phyloP scores from a whole-genome alignment of 2,329 filamentous ascomycete genomes.

The Penicillium brevicompactum region DNA sequence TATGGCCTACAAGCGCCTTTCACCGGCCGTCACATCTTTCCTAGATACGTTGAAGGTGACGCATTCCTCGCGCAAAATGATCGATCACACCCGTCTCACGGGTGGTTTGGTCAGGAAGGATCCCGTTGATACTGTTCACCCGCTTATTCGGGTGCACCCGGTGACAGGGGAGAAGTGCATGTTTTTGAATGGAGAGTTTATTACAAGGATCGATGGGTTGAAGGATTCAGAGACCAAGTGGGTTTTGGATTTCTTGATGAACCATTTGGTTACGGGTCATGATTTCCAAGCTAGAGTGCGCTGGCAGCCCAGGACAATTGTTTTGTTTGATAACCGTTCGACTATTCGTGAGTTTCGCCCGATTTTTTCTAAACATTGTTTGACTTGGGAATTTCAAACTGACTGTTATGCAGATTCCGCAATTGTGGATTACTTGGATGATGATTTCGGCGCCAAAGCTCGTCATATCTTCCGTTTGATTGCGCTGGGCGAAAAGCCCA shows the following conservation, averaged over 20 bases:
- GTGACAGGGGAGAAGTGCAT: conserved; percentile 53
- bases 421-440: conserved; percentile 52
- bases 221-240: conserved; percentile 51
- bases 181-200: conserved; percentile 54
- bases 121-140: conserved; percentile 48
- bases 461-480: conserved; percentile 55
- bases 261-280: conserved; percentile 50
- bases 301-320: conserved; percentile 54
- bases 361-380: neutral
- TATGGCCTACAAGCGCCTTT: conserved; percentile 51
- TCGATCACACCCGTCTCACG: conserved; percentile 43
- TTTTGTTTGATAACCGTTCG: conserved; percentile 54
- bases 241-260: conserved; percentile 51
- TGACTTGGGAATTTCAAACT: conserved; percentile 3
- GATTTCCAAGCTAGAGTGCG: conserved; percentile 52
- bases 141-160: conserved; percentile 51
- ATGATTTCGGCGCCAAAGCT: conserved; percentile 49
- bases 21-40: conserved; percentile 52
- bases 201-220: conserved; percentile 50
- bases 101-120: conserved; percentile 49
- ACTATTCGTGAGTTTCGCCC: conserved; percentile 45
- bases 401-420: conserved; percentile 46
- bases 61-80: conserved; percentile 50
- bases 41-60: conserved; percentile 38
- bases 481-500: conserved; percentile 53